Percentiles rank a stretch among this genome's conserved stretches.
These are phyloP conservation scores for Lodderomyces oxycetoniae DNA, from an alignment of 1,139 yeast species.

Conservation along the genomic window DNA sequence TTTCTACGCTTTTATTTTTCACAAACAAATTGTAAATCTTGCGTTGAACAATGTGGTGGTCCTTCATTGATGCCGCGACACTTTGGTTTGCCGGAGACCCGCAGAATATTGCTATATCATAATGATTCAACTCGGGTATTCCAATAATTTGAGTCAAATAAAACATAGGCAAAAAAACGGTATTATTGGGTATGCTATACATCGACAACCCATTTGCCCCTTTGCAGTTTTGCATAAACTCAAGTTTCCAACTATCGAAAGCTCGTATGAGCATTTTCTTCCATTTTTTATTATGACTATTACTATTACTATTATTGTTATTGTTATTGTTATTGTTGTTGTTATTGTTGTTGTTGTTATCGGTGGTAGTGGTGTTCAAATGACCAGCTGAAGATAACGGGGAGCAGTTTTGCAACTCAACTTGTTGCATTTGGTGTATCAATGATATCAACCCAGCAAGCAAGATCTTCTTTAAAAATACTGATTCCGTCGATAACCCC, in stretches of 20 bases:
- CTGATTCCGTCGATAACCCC: slow-evolving; percentile 15
- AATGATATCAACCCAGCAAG: slow-evolving; percentile 69
- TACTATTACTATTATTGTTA: slow-evolving; percentile 12
- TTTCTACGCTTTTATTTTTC: slow-evolving; percentile 30
- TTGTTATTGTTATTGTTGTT: no score
- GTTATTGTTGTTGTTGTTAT: no score
- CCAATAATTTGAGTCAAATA: slow-evolving; percentile 73
- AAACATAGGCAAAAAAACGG: slow-evolving; percentile 46
- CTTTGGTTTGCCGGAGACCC: slow-evolving; percentile 85
- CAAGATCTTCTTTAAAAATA: slow-evolving; percentile 60
- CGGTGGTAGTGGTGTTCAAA: slow-evolving; percentile 1
- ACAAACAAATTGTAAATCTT: slow-evolving; percentile 50
- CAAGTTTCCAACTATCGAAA: slow-evolving; percentile 52
- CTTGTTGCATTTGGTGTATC: slow-evolving; percentile 70
- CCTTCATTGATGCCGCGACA: slow-evolving; percentile 58
- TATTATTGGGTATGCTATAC: slow-evolving; percentile 7
- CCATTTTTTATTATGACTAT: slow-evolving; percentile 43
- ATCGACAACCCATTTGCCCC: slow-evolving; percentile 5
- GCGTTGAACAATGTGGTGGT: slow-evolving; percentile 47
- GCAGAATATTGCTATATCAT: slow-evolving; percentile 72
- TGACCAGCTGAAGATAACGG: slow-evolving; percentile 31
- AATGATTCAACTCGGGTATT: slow-evolving; percentile 58
- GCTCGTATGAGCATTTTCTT: slow-evolving; percentile 59
- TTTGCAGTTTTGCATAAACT: slow-evolving; percentile 19
- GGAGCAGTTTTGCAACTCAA: slow-evolving; percentile 53